Evolutionary conservation across 768 basidiomycete genomes (phyloP).

Genomic region (Tylopilus plumbeoviolaceoides): DNA sequence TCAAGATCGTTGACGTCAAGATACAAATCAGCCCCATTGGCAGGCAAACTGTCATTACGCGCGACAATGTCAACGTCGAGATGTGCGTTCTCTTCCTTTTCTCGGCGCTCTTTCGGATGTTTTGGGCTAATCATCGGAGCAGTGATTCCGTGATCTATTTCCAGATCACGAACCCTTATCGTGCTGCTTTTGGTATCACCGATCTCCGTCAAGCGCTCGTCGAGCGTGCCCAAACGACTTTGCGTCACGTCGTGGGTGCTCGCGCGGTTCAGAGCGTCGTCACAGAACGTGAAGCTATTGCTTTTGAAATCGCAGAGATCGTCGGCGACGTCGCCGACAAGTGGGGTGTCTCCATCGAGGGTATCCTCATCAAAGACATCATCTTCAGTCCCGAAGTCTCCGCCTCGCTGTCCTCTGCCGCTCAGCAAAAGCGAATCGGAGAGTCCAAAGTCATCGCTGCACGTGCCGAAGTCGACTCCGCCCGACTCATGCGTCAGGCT

Average conservation of each 20-base stretch:
- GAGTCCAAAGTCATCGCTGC: slow-evolving; percentile 97
- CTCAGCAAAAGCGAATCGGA: slow-evolving; percentile 95
- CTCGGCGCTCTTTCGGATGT: neutral
- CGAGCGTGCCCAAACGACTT: slow-evolving; percentile 88
- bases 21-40: slow-evolving; percentile 92
- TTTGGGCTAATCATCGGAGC: slow-evolving; percentile 6
- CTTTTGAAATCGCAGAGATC: slow-evolving; percentile 94
- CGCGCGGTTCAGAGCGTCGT: slow-evolving; percentile 94
- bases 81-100: slow-evolving; percentile 49
- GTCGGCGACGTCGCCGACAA: slow-evolving; percentile 89
- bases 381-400: slow-evolving; percentile 90
- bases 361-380: slow-evolving; percentile 93
- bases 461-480: slow-evolving; percentile 92
- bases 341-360: slow-evolving; percentile 97
- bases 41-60: slow-evolving; percentile 85
- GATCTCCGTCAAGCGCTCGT: slow-evolving; percentile 83
- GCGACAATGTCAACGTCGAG: slow-evolving; percentile 94
- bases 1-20: slow-evolving; percentile 89
- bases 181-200: slow-evolving; percentile 89
- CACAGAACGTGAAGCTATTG: slow-evolving; percentile 95
- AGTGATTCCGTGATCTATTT: slow-evolving; percentile 94
- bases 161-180: slow-evolving; percentile 87
- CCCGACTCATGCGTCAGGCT: slow-evolving; percentile 93
- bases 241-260: slow-evolving; percentile 96
- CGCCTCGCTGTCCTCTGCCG: slow-evolving; percentile 88